These are phyloP conservation scores for Dactylellina sp. DNA, from an alignment of 2,329 filamentous ascomycete species.

Conservation along the genomic window DNA sequence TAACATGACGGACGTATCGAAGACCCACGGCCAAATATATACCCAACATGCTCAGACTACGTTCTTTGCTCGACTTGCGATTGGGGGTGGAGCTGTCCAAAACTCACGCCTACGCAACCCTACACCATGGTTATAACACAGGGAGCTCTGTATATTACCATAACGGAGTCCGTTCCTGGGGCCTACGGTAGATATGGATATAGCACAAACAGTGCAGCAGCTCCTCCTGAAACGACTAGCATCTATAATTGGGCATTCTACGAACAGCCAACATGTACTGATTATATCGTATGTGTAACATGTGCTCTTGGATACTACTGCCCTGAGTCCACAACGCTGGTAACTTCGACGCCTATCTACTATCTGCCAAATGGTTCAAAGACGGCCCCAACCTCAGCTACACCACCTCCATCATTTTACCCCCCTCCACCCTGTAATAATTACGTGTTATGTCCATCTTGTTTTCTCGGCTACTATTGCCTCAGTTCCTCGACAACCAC, in stretches of 20 bases:
- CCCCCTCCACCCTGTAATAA: slow-evolving; percentile 39
- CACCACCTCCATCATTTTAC: slow-evolving; percentile 23
- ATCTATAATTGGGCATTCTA: slow-evolving; percentile 43
- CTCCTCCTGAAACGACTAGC: slow-evolving; percentile 18
- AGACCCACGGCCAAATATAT: slow-evolving; percentile 15
- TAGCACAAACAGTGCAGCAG: slow-evolving; percentile 8
- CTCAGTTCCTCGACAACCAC: slow-evolving; percentile 1
- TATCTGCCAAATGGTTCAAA: slow-evolving; percentile 10
- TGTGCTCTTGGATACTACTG: slow-evolving; percentile 50
- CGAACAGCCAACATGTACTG: slow-evolving; percentile 40
- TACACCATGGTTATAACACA: slow-evolving; percentile 43
- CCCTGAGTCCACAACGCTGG: slow-evolving; percentile 1
- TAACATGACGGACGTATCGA: not conserved
- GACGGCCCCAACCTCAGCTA: slow-evolving; percentile 4
- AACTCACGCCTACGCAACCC: slow-evolving; percentile 19
- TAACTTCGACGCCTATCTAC: slow-evolving; percentile 5
- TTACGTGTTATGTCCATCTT: slow-evolving; percentile 34
- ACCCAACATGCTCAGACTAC: slow-evolving; percentile 46
- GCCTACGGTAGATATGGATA: slow-evolving; percentile 27
- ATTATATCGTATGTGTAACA: slow-evolving; percentile 42
- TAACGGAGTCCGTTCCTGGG: slow-evolving; percentile 34
- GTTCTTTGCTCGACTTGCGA: slow-evolving; percentile 27
- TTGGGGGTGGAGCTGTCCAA: slow-evolving; percentile 45
- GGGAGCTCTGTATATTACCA: slow-evolving; percentile 25
- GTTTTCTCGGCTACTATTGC: slow-evolving; percentile 45